Percentiles rank a stretch among this genome's conserved stretches.
Conservation (phyloP, 306 rosid genomes). For the Fagus crenata region DNA sequence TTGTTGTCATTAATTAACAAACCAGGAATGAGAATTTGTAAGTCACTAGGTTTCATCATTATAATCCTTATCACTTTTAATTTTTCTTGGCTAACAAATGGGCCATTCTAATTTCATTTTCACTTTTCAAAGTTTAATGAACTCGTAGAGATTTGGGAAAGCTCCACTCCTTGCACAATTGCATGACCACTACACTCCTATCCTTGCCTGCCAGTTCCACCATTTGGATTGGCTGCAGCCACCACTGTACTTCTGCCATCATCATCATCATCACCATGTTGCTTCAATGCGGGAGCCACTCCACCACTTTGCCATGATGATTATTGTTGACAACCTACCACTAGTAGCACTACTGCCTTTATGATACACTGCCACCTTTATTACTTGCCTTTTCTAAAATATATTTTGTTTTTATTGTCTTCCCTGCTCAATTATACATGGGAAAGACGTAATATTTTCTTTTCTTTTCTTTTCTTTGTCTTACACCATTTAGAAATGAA, state of each 20-base stretch:
- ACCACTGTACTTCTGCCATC: not conserved
- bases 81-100: not conserved
- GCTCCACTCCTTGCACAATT: not conserved
- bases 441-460: not conserved
- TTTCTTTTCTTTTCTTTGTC: not conserved
- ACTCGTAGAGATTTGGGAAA: not conserved
- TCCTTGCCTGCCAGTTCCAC: not conserved
- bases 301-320: not conserved
- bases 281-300: not conserved
- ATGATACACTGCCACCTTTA: not conserved
- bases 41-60: not conserved
- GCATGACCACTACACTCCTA: not conserved
- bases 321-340: not conserved
- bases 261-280: not conserved
- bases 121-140: not conserved
- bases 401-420: not conserved
- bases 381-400: not conserved
- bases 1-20: not conserved
- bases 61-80: not conserved
- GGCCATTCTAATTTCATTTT: not conserved
- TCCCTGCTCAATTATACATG: not conserved
- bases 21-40: not conserved
- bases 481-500: not conserved
- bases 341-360: not conserved
- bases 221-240: too few relatives aligned